Evolutionary conservation across 1,139 yeast genomes (phyloP).

Genomic region (Arxiozyma bovina): DNA sequence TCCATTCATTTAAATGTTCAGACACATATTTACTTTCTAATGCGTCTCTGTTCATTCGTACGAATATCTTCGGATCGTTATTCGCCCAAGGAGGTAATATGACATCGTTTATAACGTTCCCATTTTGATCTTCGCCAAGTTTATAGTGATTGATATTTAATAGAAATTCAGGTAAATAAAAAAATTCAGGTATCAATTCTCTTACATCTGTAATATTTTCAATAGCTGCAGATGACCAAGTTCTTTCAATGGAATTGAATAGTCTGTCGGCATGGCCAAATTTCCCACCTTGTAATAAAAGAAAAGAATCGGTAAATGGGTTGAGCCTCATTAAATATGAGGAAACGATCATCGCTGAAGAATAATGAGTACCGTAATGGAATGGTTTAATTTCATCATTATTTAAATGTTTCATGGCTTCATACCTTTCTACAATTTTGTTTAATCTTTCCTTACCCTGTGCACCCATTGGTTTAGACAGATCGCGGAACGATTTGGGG

Average conservation of each 20-base stretch:
- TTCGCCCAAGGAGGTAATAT: constrained; percentile 75
- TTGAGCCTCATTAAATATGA: constrained; percentile 64
- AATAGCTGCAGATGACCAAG: constrained; percentile 70
- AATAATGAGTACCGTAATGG: constrained; percentile 87
- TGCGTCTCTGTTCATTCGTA: constrained; percentile 69
- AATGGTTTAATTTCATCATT: constrained; percentile 57
- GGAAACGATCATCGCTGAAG: constrained; percentile 86
- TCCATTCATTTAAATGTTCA: constrained; percentile 67
- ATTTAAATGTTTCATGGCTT: constrained; percentile 50
- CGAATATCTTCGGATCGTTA: constrained; percentile 60
- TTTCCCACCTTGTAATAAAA: constrained; percentile 73
- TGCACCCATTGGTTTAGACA: constrained; percentile 86
- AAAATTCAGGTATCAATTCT: constrained; percentile 79
- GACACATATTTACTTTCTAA: constrained; percentile 75
- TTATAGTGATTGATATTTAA: constrained; percentile 54
- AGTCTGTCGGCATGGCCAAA: constrained; percentile 82
- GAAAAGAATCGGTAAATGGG: constrained; percentile 73
- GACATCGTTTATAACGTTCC: constrained; percentile 52
- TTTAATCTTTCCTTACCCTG: constrained; percentile 51
- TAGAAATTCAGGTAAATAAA: constrained; percentile 67
- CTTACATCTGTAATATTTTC: constrained; percentile 82
- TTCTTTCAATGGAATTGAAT: constrained; percentile 59
- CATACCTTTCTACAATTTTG: constrained; percentile 60
- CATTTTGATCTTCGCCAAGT: constrained; percentile 61
- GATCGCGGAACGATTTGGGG: constrained; percentile 57